Evolutionary conservation across 805 yeast genomes (phyloP).

Genomic region (Candida succiphila): DNA sequence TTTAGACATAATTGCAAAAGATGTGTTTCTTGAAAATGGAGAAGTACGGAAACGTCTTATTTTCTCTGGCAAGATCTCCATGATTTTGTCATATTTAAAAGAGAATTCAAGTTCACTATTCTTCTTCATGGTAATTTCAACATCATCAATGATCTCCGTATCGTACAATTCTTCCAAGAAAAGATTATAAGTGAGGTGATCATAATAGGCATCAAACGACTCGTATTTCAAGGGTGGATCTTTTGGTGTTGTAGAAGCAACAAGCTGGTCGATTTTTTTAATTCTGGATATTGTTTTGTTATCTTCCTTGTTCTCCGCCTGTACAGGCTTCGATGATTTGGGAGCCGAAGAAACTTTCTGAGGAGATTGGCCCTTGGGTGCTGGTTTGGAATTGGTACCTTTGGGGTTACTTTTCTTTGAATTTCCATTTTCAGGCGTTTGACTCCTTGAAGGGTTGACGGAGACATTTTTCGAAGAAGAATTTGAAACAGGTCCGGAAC

Average conservation of each 20-base stretch:
- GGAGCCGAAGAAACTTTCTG: background rate
- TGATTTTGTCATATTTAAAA: conserved; percentile 35
- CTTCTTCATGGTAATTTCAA: conserved; percentile 29
- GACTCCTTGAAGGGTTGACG: background rate
- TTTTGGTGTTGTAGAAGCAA: conserved; percentile 10
- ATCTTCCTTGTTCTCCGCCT: background rate
- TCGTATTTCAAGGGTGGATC: conserved; percentile 26
- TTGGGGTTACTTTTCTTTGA: background rate
- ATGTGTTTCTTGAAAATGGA: conserved; percentile 52
- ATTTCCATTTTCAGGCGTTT: background rate
- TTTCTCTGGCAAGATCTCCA: conserved; percentile 42
- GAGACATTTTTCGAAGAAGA: no score
- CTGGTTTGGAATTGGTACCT: background rate
- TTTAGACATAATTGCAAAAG: conserved; percentile 39
- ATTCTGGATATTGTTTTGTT: background rate
- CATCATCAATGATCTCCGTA: conserved; percentile 34
- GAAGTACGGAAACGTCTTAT: conserved; percentile 42
- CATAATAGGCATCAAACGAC: conserved; percentile 39
- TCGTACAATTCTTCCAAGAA: conserved; percentile 52
- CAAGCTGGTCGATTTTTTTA: conserved; percentile 11
- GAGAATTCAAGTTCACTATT: conserved; percentile 29
- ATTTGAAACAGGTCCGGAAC: no score
- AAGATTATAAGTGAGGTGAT: conserved; percentile 50
- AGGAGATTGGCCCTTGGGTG: background rate
- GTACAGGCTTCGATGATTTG: background rate